Base-by-base conservation (phyloP, 352 stramenopile genomes). In the Phytophthora kernoviae region DNA sequence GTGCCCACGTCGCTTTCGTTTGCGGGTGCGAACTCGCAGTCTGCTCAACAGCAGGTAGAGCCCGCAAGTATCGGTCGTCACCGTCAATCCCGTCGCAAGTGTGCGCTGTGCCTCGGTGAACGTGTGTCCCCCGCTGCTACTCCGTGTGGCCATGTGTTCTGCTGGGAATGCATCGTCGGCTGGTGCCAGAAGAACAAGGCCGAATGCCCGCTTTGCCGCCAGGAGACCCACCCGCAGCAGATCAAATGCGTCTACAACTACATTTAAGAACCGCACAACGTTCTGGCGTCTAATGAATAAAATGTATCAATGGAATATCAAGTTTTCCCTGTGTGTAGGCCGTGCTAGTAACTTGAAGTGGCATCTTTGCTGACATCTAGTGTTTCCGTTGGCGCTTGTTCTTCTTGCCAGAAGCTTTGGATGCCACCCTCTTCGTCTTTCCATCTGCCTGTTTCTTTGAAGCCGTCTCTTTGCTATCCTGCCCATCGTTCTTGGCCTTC, bases 171-270 rank as follows among this genome's bases (percentile, higher is more conserved):
- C 52, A 96, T 97, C 57, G 84, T 97, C n/a, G 86, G 88, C 11
- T 97, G 90, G 90, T 96, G 90, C 58, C 87, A 96, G 52, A 96
- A 94, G 59, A 93, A 95, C 73, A 94, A 96, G 52, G 77, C 87
- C 33, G 88, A 97, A 62, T 97, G 90, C 56, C 90, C 90, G 39
- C 77, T 97, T 7, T 97, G 90, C 50, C 81, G 90, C 14, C 88
- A 96, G 59, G 82, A 91, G 44, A 78, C 81, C 14, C 75, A 92
- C 22, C 88, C 90, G 54, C 90, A 97, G 62, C 85, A 95, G 69
- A 95, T 97, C 70, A 95, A 93, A 61, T 96, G 88, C 56, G 64
- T 96, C 57, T 96, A 96, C 70, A 93, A 96, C 76, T 97, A 96
- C 64, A 65, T 68, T 39, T 96, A 75, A 88, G 11, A 12, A 33